These are phyloP conservation scores for Fusarium sp. DNA, from an alignment of 2,329 filamentous ascomycete species.

Conservation along the genomic window DNA sequence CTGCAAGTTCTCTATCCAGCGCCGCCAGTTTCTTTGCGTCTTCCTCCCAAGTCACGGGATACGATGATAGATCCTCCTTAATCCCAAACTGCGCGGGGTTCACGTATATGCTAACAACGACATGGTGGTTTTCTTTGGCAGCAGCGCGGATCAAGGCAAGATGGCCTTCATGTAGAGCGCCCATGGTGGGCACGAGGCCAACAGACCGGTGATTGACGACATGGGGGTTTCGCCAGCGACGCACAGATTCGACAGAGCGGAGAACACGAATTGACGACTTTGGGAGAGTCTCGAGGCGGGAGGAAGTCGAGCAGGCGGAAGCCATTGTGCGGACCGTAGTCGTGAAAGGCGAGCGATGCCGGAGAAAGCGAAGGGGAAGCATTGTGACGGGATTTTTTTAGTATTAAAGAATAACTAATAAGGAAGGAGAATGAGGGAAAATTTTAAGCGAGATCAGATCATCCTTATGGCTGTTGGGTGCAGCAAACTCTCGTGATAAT, in stretches of 20 bases:
- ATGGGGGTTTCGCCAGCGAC: slow-evolving; percentile 75
- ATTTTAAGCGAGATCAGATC: slow-evolving; percentile 20
- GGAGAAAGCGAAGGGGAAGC: slow-evolving; percentile 36
- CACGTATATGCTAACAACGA: slow-evolving; percentile 93
- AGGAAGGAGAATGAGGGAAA: neutral
- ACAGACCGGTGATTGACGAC: slow-evolving; percentile 76
- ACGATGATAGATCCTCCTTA: slow-evolving; percentile 87
- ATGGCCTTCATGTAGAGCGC: slow-evolving; percentile 93
- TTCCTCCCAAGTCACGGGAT: slow-evolving; percentile 88
- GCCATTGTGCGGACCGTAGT: slow-evolving; percentile 42
- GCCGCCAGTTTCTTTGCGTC: slow-evolving; percentile 76
- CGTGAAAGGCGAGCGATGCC: slow-evolving; percentile 28
- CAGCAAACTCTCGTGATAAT: slow-evolving; percentile 56
- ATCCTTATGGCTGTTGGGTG: slow-evolving; percentile 44
- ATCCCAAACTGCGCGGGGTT: slow-evolving; percentile 97
- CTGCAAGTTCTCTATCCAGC: slow-evolving; percentile 80
- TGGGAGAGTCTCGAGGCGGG: slow-evolving; percentile 62
- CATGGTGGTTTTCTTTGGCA: slow-evolving; percentile 83
- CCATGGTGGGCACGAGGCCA: slow-evolving; percentile 96
- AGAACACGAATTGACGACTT: slow-evolving; percentile 76
- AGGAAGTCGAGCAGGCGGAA: slow-evolving; percentile 38
- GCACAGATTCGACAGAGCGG: slow-evolving; percentile 78
- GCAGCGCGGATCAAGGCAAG: slow-evolving; percentile 86
- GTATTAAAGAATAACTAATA: neutral
- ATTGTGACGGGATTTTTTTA: slow-evolving; percentile 18